These are phyloP conservation scores for Yamagishiella unicocca DNA, from an alignment of 139 green algal genomes.

Conservation along the genomic window DNA sequence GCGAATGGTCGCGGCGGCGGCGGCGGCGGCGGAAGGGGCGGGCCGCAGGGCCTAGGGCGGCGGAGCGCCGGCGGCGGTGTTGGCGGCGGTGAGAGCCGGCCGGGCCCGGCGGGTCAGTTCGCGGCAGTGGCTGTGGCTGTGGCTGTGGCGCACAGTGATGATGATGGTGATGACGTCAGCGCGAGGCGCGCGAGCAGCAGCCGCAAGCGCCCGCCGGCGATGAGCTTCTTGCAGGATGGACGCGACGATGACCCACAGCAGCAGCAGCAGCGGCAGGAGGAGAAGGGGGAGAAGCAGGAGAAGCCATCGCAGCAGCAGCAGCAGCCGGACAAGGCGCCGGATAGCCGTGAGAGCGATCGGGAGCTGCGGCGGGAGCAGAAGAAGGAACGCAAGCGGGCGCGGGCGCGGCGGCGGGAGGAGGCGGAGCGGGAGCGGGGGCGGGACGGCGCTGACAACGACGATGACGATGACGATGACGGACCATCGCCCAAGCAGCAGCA, in stretches of 20 bases:
- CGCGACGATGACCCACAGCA: background rate
- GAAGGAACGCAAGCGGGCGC: background rate
- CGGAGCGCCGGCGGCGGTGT: background rate
- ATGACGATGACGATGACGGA: background rate
- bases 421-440: background rate
- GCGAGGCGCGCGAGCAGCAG: background rate
- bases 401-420: background rate
- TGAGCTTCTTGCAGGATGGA: background rate
- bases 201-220: background rate
- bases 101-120: background rate
- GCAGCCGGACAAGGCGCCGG: background rate
- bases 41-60: background rate
- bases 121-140: background rate
- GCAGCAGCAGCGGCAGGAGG: background rate
- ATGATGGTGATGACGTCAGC: background rate
- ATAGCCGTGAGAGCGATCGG: background rate
- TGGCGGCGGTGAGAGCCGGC: background rate
- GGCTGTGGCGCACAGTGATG: background rate
- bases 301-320: background rate
- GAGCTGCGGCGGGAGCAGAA: conserved; percentile 2
- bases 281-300: background rate
- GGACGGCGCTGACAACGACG: background rate
- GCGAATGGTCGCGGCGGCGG: background rate
- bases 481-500: background rate
- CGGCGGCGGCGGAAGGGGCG: background rate